Evolutionary conservation across 805 yeast species (phyloP), one percentile per base, ranked within the genome.

Genomic region (Candida qinlingensis): DNA sequence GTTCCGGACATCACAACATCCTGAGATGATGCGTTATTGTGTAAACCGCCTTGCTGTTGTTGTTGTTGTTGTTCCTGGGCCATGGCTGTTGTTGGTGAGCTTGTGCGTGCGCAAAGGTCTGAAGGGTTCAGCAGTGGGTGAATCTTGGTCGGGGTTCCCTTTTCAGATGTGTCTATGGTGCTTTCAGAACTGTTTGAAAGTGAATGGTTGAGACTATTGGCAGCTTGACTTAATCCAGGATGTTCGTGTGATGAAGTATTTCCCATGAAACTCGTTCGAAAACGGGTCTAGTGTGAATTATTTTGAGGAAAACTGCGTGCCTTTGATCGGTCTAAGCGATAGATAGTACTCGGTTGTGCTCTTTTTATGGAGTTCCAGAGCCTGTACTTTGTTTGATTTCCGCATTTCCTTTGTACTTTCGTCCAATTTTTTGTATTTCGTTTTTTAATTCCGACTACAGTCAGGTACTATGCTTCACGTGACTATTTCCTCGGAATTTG

Each of bases 1-100:
- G 59, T 54, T 4, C 63, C 63, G 4, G 59, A 51, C 64, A 60
- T 61, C 10, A 58, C 52, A 19, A 60, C 53, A 48, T 61, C 65
- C 40, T 54, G 59, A 5, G 53, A 28, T 1, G 65, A 60, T n/a
- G 45, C 38, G 10, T 50, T 48, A 37, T 48, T 34, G 12, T 38
- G 31, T 10, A 44, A 25, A 34, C 25, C 28, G 12, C 31, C 25
- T n/a, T 13, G 42, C 27, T 19, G 19, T 19, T 19, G 19, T 19
- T 13, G 42, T 30, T 38, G 39, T 40, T 48, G 46, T 48, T 44
- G 44, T 31, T 33, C 46, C 25, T 55, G 59, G 28, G 55, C 58
- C 59, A 56, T 56, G 27, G 53, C 47, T 41, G 49, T 51, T 6
- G 54, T 52, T 35, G 59, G 51, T 4, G 57, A 46, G n/a, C 60